These are phyloP conservation scores for Poterioochromonas sp. DNA, from an alignment of 352 stramenopile genomes.

Conservation along the genomic window DNA sequence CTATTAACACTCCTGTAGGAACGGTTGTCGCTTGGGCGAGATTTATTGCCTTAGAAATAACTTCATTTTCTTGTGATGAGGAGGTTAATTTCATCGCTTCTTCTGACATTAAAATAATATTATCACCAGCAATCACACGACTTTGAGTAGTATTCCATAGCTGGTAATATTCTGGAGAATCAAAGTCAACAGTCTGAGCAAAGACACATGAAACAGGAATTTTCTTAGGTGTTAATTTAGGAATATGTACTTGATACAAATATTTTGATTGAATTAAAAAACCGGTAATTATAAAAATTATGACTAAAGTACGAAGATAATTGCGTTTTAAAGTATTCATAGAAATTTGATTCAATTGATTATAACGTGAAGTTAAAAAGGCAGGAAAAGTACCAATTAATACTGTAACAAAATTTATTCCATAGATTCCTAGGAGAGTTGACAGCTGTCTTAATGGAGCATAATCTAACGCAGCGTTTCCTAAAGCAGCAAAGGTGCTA, in stretches of 20 bases:
- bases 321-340: background rate
- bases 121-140: background rate
- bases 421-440: background rate
- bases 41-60: background rate
- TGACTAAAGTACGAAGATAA: background rate
- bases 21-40: background rate
- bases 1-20: background rate
- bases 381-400: background rate
- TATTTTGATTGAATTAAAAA: background rate
- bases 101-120: background rate
- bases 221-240: background rate
- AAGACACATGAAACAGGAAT: background rate
- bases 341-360: background rate
- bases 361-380: background rate
- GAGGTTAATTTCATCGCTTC: background rate
- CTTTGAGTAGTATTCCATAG: background rate
- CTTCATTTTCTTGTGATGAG: background rate
- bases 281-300: background rate
- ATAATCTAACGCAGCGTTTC: background rate
- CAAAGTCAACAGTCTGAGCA: background rate
- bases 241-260: background rate
- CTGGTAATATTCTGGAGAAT: background rate
- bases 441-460: background rate
- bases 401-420: background rate
- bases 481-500: background rate